Evolutionary conservation across 2,329 filamentous ascomycete species (phyloP), one percentile per base, ranked within the genome.

Genomic region (Phialophora tarda): DNA sequence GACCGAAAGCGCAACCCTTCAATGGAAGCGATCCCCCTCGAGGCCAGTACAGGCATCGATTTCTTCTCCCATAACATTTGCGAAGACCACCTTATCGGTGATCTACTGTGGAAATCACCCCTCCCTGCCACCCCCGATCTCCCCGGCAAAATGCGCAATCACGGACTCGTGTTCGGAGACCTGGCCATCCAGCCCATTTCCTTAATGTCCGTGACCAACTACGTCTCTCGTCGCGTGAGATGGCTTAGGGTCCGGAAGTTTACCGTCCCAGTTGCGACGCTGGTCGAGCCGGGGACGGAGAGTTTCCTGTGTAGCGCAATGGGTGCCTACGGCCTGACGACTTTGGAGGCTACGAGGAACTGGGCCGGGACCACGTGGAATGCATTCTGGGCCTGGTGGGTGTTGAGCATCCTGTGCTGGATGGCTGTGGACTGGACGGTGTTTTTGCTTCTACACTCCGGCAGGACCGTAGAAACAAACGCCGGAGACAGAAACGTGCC

Each of bases 31-130:
- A 84, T 72, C 76, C 88, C 80, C 0, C 62, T 55, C 21, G 47
- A 44, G 30, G 59, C 66, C 8, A 59, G 67, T 14, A 67, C 64
- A 8, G 96, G 95, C 0, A 89, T 99, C 70, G 93, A 98, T 78
- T 93, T 89, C 79, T 99, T 99, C 79, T 96, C 92, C 2, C 86
- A 92, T 71, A 96, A 97, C 75, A 98, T 99, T 75, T 99, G 95
- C 81, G 96, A 99, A 77, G 95, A 99, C 75, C 95, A 99, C 74
- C 82, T 97, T 26, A 97, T 99, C 62, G 94, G 94, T 12, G 95
- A 99, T 72, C 81, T 95, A 0, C 84, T 99, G 4, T 99, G 93
- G 93, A 88, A 88, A 63, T 85, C 86, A n/a, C 75, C 80, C 1
- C 78, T 90, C 4, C 84, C 86, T 1, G 0, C 85, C 86, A 11